Evolutionary conservation across 352 stramenopile genomes (phyloP).

Genomic region (Globisporangium cylindrosporum): DNA sequence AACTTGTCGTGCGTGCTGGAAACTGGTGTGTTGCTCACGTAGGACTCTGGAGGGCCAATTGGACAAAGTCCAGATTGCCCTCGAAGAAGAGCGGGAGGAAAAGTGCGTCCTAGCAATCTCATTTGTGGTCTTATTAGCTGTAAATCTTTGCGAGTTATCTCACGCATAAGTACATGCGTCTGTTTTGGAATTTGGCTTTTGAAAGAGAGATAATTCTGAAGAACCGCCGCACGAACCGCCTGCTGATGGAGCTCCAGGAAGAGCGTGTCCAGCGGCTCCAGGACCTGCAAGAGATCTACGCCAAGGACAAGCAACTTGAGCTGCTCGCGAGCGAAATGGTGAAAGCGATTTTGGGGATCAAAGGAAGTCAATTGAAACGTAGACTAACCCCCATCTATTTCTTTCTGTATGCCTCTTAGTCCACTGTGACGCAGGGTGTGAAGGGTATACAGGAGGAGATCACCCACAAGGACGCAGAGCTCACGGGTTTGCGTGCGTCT

Average conservation of each 20-base stretch:
- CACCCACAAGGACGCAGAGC: conserved; percentile 65
- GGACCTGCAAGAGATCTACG: conserved; percentile 78
- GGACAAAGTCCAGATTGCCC: conserved; percentile 51
- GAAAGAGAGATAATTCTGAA: conserved; percentile 66
- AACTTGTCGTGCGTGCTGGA: not conserved
- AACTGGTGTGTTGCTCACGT: not conserved
- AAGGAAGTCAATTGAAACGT: not conserved
- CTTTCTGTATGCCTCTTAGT: conserved; percentile 23
- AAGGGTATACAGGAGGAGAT: conserved; percentile 55
- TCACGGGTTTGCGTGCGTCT: conserved; percentile 59
- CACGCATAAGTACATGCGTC: not conserved
- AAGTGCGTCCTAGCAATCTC: conserved; percentile 32
- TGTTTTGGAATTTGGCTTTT: not conserved
- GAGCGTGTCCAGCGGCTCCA: conserved; percentile 77
- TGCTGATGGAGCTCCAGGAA: conserved; percentile 69
- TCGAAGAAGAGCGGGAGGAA: conserved; percentile 70
- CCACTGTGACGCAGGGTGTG: conserved; percentile 37
- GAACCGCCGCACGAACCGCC: conserved; percentile 60
- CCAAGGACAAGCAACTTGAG: conserved; percentile 73
- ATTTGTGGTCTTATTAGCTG: not conserved
- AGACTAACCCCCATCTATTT: not conserved
- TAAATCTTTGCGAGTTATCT: not conserved
- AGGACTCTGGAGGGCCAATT: conserved; percentile 64
- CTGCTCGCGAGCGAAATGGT: conserved; percentile 60
- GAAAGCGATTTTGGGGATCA: not conserved